Base-by-base conservation (phyloP, 148 eudicot genomes). In the Camellia lanceoleosa region DNA sequence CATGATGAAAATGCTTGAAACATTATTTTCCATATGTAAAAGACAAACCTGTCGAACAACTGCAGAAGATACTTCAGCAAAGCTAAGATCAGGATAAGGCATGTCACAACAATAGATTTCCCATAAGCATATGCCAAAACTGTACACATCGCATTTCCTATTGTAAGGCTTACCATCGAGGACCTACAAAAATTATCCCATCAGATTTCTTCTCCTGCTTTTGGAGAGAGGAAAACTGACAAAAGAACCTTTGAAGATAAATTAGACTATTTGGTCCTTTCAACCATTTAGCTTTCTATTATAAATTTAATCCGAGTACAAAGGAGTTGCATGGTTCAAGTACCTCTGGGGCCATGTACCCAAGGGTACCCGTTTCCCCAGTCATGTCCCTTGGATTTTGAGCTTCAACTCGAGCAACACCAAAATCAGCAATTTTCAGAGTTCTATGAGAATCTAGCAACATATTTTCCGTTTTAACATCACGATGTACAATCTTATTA, bases 321-420 rank as follows among this genome's bases (percentile, higher is more conserved):
- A 38, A 73, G 65, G 82, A 74, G 46, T 30, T 58, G 52, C 44
- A 5, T 60, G 61, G 43, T 52, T 18, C 1, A 60, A 42, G 52
- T 5, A 95, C 97, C 98, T 95, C 97, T 0, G 99, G 99, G 13
- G 98, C 99, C 99, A 95, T 95, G 82, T 95, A 95, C 6, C 97
- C 92, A 52, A 95, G 92, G 12, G 99, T 95, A 68, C 99, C 97
- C 2, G 97, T 95, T 80, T 90, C 94, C 43, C 99, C 99, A 5
- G 99, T 95, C 97, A 93, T 95, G 71, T 95, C 99, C 78, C 83
- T 88, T 0, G 99, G 97, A 71, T 95, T 95, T 79, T 88, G 95
- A 75, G 97, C 99, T 88, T 95, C 94, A 83, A 95, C 93, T 79
- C 97, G 92, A 87, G 99, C 99, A 82, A 95, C 95, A 41, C 97